A percentile compares a stretch with the other conserved stretches of the same genome.
phyloP scores from a whole-genome alignment of 768 basidiomycete genomes.

The Tylopilus intermedius region DNA sequence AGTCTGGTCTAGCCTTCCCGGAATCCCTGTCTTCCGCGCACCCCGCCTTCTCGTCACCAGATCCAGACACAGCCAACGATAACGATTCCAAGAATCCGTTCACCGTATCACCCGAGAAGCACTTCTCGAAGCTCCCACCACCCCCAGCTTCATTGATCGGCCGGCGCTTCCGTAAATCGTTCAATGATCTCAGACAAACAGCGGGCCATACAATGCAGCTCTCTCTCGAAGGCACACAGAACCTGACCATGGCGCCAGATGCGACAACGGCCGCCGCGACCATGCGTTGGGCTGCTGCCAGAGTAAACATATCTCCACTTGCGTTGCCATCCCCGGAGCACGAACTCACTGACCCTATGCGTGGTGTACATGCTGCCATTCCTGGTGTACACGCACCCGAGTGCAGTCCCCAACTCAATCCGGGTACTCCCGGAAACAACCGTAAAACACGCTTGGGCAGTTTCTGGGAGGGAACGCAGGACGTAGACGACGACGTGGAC shows the following conservation, averaged over 20 bases:
- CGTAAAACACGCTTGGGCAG: constrained; percentile 58
- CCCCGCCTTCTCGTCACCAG: constrained; percentile 8
- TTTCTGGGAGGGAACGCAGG: constrained; percentile 76
- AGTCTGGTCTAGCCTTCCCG: constrained; percentile 2
- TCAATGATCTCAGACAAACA: constrained; percentile 39
- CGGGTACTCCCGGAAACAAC: constrained; percentile 43
- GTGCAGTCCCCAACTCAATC: constrained; percentile 32
- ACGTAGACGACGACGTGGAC: constrained; percentile 42
- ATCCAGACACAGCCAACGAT: constrained; percentile 11
- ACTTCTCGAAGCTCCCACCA: constrained; percentile 23
- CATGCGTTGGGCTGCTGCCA: constrained; percentile 79
- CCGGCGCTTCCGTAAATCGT: constrained; percentile 44
- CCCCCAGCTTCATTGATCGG: constrained; percentile 26
- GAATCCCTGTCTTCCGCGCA: constrained; percentile 12
- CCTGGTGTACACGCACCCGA: constrained; percentile 52
- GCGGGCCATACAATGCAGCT: constrained; percentile 24
- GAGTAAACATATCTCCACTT: constrained; percentile 80
- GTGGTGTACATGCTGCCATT: constrained; percentile 61
- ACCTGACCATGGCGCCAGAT: constrained; percentile 40
- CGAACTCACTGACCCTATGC: constrained; percentile 88
- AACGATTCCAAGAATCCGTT: constrained; percentile 18
- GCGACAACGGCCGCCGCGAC: constrained; percentile 70
- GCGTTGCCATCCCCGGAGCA: constrained; percentile 87
- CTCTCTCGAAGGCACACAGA: constrained; percentile 27
- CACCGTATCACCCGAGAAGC: constrained; percentile 25